phyloP scores from a whole-genome alignment of 768 basidiomycete species.

The Lentinula detonsa region DNA sequence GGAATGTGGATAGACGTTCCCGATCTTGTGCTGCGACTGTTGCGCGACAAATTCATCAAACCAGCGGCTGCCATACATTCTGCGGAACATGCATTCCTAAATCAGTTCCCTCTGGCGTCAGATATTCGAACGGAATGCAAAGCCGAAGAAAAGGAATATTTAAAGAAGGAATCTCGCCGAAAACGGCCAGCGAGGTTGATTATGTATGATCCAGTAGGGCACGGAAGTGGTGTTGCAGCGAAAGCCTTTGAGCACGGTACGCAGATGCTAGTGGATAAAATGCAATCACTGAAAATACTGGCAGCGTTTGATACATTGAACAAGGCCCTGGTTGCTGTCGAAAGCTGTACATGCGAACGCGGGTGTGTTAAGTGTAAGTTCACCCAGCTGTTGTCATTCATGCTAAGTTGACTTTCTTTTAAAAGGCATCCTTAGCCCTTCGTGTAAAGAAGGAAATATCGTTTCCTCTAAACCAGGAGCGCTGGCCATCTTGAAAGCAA shows the following conservation, averaged over 20 bases:
- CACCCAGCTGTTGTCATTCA: neutral
- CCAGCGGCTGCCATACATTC: conserved; percentile 81
- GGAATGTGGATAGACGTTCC: conserved; percentile 82
- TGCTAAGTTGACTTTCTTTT: neutral
- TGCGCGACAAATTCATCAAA: conserved; percentile 50
- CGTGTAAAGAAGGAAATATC: conserved; percentile 67
- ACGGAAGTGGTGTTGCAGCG: conserved; percentile 63
- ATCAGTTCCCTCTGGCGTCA: conserved; percentile 60
- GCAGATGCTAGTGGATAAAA: neutral
- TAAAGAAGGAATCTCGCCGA: conserved; percentile 38
- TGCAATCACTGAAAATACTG: neutral
- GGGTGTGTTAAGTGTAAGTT: conserved; percentile 68
- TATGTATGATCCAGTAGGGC: conserved; percentile 71
- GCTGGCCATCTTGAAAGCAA: conserved; percentile 50
- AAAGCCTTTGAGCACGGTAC: conserved; percentile 81
- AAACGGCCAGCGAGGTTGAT: conserved; percentile 79
- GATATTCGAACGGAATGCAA: conserved; percentile 85
- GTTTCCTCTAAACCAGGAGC: conserved; percentile 77
- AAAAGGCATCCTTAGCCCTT: conserved; percentile 61
- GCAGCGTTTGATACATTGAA: conserved; percentile 52
- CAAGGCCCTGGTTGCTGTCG: conserved; percentile 52
- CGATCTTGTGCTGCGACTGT: conserved; percentile 38
- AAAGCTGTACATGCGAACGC: conserved; percentile 53
- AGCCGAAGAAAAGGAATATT: conserved; percentile 69
- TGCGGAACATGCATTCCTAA: conserved; percentile 79